phyloP scores from a whole-genome alignment of 257 asterid genomes.

The Sherardia arvensis region DNA sequence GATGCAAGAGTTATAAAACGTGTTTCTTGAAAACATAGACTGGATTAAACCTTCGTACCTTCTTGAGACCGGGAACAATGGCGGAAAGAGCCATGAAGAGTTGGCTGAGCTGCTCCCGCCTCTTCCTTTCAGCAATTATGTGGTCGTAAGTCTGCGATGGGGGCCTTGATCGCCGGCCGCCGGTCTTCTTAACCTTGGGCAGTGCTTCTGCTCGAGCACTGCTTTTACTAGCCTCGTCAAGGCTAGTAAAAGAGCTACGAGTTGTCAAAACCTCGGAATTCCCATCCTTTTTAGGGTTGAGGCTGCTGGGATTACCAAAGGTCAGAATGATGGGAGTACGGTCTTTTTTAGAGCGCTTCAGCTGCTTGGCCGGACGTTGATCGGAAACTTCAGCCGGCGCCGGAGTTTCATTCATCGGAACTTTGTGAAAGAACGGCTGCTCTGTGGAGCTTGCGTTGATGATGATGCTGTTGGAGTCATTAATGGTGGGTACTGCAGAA shows the following conservation, averaged over 20 bases:
- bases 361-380: conserved; percentile 4
- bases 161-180: conserved; percentile 29
- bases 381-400: neutral
- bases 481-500: neutral
- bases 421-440: neutral
- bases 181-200: conserved; percentile 6
- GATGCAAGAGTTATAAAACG: too few relatives aligned
- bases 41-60: too few relatives aligned
- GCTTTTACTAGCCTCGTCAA: conserved; percentile 4
- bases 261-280: conserved; percentile 11
- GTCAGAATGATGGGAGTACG: conserved; percentile 12
- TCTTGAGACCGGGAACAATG: conserved; percentile 41
- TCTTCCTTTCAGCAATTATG: conserved; percentile 34
- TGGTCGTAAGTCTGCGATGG: conserved; percentile 34
- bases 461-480: neutral
- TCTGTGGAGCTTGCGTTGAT: neutral
- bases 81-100: conserved; percentile 27
- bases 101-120: conserved; percentile 36
- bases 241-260: conserved; percentile 2
- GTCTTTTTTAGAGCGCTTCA: neutral
- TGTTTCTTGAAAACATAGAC: neutral
- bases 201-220: neutral
- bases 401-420: neutral
- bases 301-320: conserved; percentile 12
- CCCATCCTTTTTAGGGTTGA: conserved; percentile 2